Evolutionary conservation across 768 basidiomycete genomes (phyloP), one percentile per base, ranked within the genome.

Genomic region (Fomitopsis serialis): DNA sequence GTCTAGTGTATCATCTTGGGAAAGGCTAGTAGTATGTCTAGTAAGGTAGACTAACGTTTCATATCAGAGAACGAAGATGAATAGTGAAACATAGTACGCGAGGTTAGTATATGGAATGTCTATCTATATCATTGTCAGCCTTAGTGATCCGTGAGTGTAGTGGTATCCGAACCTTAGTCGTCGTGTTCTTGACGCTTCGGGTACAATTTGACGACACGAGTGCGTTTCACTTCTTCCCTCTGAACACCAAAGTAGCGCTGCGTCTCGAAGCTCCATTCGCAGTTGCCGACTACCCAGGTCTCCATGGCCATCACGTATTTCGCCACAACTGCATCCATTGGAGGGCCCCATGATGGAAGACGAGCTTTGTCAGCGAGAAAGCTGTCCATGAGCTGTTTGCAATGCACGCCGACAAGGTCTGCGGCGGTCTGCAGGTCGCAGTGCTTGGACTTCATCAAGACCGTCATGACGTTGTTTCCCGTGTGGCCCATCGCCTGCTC

Each of bases 401-500:
- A 55, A 19, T 54, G 50, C 12, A 47, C 55, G 3, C 61, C 64
- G 44, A 61, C 56, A 35, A 45, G 15, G 25, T 68, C 62, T 29
- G 66, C 53, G 11, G 68, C 66, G 11, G 54, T 61, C 43, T 67
- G 62, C 23, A 69, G 49, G 37, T 55, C 51, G 8, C 63, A 36
- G 19, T 56, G 25, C 17, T 58, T 54, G 32, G 64, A 55, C 23
- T 59, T 56, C 65, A 66, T 67, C 22, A 66, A 52, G 42, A 70
- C 63, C 1, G 64, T 58, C 45, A 70, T 45, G 22, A 68, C 43
- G 53, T 70, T 70, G 58, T 66, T 58, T 8, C 54, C 54, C 12
- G 50, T 56, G 45, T 61, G 59, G 9, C 68, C 67, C 8, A 55
- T 53, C 2, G 64, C 60, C 50, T 70, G 68, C 52, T 70, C 68